A percentile compares a stretch with the other conserved stretches of the same genome.
phyloP scores from a whole-genome alignment of 257 asterid species.

The Ligustrum vulgare region DNA sequence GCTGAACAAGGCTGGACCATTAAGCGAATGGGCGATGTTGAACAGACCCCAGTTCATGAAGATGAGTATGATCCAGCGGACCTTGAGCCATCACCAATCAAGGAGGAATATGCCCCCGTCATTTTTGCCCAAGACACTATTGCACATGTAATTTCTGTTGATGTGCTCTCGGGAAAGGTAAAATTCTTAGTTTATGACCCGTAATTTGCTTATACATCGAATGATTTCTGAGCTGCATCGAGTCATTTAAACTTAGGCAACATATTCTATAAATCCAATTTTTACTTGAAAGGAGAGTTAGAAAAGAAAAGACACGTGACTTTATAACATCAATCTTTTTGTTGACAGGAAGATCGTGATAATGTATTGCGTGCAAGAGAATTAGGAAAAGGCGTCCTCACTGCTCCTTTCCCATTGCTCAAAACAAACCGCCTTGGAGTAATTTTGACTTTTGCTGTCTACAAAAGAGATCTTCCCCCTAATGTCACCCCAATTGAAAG shows the following conservation, averaged over 20 bases:
- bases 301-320: neutral
- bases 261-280: neutral
- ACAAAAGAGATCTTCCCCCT: conserved; percentile 66
- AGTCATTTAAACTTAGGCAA: too few species aligned
- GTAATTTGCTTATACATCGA: neutral
- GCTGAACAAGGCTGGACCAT: conserved; percentile 84
- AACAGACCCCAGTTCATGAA: conserved; percentile 85
- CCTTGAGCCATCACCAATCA: conserved; percentile 79
- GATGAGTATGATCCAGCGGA: conserved; percentile 72
- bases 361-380: conserved; percentile 93
- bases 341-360: conserved; percentile 90
- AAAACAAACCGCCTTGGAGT: conserved; percentile 95
- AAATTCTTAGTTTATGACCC: neutral
- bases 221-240: neutral
- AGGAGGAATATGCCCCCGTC: conserved; percentile 94
- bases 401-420: conserved; percentile 92
- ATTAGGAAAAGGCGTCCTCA: conserved; percentile 95
- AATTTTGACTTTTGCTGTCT: conserved; percentile 92
- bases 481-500: conserved; percentile 74
- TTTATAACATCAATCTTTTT: conserved; percentile 19
- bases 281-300: neutral
- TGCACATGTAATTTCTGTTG: conserved; percentile 90
- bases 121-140: conserved; percentile 97
- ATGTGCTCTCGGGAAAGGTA: conserved; percentile 97
- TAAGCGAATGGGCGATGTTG: conserved; percentile 81